Percentiles rank a stretch among this genome's conserved stretches.
Conservation (phyloP, 1,284 basidiomycete species). For the Coriolopsis trogii region DNA sequence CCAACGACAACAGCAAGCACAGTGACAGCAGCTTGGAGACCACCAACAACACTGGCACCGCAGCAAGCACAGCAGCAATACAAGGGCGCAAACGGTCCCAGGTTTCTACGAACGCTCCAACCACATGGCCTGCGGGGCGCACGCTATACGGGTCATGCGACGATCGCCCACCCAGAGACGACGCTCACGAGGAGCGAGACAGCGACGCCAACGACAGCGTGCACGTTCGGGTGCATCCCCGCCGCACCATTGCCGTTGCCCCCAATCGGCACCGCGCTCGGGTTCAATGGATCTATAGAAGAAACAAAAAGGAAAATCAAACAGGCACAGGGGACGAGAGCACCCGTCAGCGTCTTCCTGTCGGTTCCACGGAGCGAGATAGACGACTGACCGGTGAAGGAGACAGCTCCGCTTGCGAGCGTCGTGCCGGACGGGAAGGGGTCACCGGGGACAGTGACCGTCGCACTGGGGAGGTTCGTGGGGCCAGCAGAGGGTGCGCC, state of each 20-base stretch:
- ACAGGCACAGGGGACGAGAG: too few relatives aligned
- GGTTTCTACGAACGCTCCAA: background rate
- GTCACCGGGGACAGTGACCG: constrained; percentile 20
- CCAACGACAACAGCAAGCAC: too few relatives aligned
- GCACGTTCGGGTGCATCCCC: background rate
- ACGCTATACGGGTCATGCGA: constrained; percentile 4
- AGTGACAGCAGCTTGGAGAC: background rate
- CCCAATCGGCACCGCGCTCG: too few relatives aligned
- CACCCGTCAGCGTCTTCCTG: too few relatives aligned
- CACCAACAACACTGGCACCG: background rate
- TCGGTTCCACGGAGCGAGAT: too few relatives aligned
- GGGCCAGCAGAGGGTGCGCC: constrained; percentile 18
- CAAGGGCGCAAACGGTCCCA: background rate
- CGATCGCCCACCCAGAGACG: constrained; percentile 7
- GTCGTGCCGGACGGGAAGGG: constrained; percentile 15
- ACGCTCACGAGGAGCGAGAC: constrained; percentile 11
- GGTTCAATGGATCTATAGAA: background rate
- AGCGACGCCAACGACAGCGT: background rate
- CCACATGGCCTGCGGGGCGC: background rate
- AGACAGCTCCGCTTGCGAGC: background rate
- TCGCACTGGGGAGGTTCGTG: constrained; percentile 23
- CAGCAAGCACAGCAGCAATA: background rate
- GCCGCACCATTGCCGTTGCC: constrained; percentile 4
- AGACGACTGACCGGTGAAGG: too few relatives aligned
- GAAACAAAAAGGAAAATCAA: too few relatives aligned